Percentiles rank a stretch among this genome's conserved stretches.
Conservation (phyloP, 2,329 filamentous ascomycete genomes). For the Alternaria brassicae region DNA sequence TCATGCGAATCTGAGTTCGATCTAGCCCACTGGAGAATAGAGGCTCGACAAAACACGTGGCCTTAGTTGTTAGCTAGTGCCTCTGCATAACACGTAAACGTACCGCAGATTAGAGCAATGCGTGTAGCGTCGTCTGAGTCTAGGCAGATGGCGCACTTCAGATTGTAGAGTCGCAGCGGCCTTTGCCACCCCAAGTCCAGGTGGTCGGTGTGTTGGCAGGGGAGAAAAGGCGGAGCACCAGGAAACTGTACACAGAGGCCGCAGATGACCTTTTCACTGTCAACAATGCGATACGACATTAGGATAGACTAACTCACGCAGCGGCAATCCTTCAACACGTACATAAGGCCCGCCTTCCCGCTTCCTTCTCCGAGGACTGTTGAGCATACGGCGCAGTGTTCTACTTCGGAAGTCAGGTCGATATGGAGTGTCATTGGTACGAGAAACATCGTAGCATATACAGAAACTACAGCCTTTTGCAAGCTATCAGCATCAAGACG, state of each 20-base stretch:
- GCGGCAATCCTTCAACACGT: constrained; percentile 5
- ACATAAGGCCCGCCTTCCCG: not conserved
- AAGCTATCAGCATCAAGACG: not conserved
- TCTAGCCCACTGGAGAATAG: not conserved
- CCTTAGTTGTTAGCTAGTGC: constrained; percentile 2
- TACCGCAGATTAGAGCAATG: constrained; percentile 5
- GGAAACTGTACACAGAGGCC: not conserved
- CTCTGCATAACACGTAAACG: not conserved
- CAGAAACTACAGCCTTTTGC: not conserved
- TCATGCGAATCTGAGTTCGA: not conserved
- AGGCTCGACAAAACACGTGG: constrained; percentile 1
- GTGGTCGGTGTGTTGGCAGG: not conserved
- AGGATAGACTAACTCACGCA: not conserved
- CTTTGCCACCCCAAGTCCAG: not conserved
- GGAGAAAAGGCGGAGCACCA: not conserved
- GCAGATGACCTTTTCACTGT: constrained; percentile 3
- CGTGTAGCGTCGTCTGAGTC: not conserved
- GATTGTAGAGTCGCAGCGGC: not conserved
- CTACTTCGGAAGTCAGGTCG: not conserved
- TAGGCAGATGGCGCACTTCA: not conserved
- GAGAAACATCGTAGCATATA: not conserved
- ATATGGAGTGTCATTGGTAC: not conserved
- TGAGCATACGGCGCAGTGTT: constrained; percentile 1
- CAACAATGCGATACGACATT: not conserved
- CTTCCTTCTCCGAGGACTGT: not conserved